Evolutionary conservation across 768 basidiomycete genomes (phyloP), one percentile per base, ranked within the genome.

Genomic region (Leucosporidium yakuticum): DNA sequence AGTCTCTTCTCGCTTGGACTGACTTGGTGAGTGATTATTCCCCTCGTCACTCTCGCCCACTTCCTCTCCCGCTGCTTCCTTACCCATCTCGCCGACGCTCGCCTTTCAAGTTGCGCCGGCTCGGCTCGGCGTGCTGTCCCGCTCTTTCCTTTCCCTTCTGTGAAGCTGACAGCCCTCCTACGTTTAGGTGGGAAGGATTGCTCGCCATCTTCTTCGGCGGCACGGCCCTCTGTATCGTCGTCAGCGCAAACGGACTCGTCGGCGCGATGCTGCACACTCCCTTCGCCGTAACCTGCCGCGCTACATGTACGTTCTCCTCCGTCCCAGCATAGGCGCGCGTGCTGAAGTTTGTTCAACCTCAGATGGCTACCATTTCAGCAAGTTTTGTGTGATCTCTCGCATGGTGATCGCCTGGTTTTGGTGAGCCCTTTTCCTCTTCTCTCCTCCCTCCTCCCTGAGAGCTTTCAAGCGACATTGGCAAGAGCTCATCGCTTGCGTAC

Each of bases 371-470:
- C 56, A 60, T 39, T 63, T 71, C 36, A 49, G 44, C 32, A 67
- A 67, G 27, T 71, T 71, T 53, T 64, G 64, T 2, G 67, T 70
- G 64, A 54, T 65, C 31, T 47, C 34, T 23, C 69, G 63, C 20
- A 65, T 56, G 50, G 67, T 68, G 20, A 74, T 71, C 27, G 70
- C 70, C 1, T 60, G 55, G 64, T 71, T 71, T 62, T 71, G 70
- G 70, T 63, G 5, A 17, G 50, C 14, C 50, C n/a, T n/a, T 27
- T 51, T 4, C 21, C 50, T n/a, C n/a, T n/a, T n/a, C n/a, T n/a
- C n/a, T n/a, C n/a, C n/a, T n/a, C n/a, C n/a, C n/a, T n/a, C n/a
- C n/a, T n/a, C n/a, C n/a, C n/a, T n/a, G n/a, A n/a, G n/a, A n/a
- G n/a, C n/a, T n/a, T n/a, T n/a, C n/a, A 48, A 11, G 47, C 47